A percentile compares a stretch with the other conserved stretches of the same genome.
Evolutionary conservation across 2,329 filamentous ascomycete genomes (phyloP).

Genomic region (Ophiostoma sp.): DNA sequence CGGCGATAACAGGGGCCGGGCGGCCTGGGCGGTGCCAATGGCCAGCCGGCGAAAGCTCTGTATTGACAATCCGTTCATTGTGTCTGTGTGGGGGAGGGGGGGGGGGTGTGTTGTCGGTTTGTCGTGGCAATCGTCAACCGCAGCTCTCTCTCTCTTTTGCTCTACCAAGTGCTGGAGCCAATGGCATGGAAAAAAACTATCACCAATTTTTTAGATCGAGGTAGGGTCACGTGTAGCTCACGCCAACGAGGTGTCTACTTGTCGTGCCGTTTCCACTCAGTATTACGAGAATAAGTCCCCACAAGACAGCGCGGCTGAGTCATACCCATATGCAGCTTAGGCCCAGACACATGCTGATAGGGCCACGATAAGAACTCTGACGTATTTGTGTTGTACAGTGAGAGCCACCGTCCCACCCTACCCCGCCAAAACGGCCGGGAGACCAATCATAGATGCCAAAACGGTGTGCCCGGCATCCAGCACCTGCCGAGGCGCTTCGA

Average conservation of each 20-base stretch:
- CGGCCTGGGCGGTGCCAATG: slow-evolving; percentile 30
- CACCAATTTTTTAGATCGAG: neutral
- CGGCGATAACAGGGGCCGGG: slow-evolving; percentile 14
- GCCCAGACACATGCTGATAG: neutral
- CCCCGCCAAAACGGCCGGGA: slow-evolving; percentile 3
- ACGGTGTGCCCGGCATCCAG: neutral
- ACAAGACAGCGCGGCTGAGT: slow-evolving; percentile 5
- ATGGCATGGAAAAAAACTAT: neutral
- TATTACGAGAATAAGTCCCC: neutral
- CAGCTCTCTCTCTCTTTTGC: neutral
- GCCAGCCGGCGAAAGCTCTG: slow-evolving; percentile 36
- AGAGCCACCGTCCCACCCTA: neutral
- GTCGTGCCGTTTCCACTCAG: neutral
- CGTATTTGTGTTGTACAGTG: neutral
- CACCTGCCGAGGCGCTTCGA: slow-evolving; percentile 23
- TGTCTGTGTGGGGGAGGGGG: neutral
- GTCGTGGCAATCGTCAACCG: neutral
- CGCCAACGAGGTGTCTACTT: neutral
- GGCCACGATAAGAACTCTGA: slow-evolving; percentile 4
- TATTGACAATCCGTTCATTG: slow-evolving; percentile 25
- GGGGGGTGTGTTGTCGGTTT: neutral
- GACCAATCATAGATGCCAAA: slow-evolving; percentile 5
- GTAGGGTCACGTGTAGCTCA: neutral
- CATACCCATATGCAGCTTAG: neutral
- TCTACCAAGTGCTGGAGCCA: neutral